These are phyloP conservation scores for Russula griseocarnosa DNA, from an alignment of 768 basidiomycete species.

Conservation along the genomic window DNA sequence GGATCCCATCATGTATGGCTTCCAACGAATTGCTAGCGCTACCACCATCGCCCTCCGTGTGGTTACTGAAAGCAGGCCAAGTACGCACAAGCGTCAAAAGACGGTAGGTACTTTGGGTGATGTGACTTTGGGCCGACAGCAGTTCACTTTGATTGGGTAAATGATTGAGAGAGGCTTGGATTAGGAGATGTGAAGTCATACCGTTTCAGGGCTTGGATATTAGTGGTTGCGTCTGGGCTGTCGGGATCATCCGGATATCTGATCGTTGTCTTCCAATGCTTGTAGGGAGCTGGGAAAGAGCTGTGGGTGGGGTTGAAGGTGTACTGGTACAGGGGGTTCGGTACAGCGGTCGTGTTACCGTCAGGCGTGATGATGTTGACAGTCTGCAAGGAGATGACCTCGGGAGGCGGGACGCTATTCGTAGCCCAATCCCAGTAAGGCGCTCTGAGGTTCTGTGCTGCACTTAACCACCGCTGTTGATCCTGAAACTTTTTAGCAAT, in stretches of 20 bases:
- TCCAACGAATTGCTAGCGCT: slow-evolving; percentile 47
- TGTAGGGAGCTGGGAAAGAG: slow-evolving; percentile 15
- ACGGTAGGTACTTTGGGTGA: slow-evolving; percentile 30
- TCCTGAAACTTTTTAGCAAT: slow-evolving; percentile 42
- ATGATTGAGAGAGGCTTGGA: neutral
- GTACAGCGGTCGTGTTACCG: slow-evolving; percentile 31
- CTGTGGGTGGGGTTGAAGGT: slow-evolving; percentile 34
- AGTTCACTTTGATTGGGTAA: slow-evolving; percentile 1
- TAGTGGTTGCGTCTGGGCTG: slow-evolving; percentile 18
- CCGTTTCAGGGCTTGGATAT: slow-evolving; percentile 34
- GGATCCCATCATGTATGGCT: slow-evolving; percentile 48
- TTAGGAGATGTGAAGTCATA: slow-evolving; percentile 19
- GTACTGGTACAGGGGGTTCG: slow-evolving; percentile 38
- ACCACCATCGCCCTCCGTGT: slow-evolving; percentile 38
- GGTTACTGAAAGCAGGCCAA: slow-evolving; percentile 49
- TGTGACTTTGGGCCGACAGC: neutral
- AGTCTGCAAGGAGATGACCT: slow-evolving; percentile 37
- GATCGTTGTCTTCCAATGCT: slow-evolving; percentile 18
- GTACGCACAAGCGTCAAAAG: slow-evolving; percentile 38
- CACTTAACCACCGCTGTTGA: slow-evolving; percentile 33
- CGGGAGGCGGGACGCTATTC: slow-evolving; percentile 37
- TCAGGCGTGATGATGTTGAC: slow-evolving; percentile 37
- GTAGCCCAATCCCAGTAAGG: slow-evolving; percentile 53
- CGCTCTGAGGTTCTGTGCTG: slow-evolving; percentile 38
- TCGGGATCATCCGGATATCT: slow-evolving; percentile 11